These are phyloP conservation scores for Euphorbia schlechtendalii DNA, from an alignment of 441 rosid species.

Conservation along the genomic window DNA sequence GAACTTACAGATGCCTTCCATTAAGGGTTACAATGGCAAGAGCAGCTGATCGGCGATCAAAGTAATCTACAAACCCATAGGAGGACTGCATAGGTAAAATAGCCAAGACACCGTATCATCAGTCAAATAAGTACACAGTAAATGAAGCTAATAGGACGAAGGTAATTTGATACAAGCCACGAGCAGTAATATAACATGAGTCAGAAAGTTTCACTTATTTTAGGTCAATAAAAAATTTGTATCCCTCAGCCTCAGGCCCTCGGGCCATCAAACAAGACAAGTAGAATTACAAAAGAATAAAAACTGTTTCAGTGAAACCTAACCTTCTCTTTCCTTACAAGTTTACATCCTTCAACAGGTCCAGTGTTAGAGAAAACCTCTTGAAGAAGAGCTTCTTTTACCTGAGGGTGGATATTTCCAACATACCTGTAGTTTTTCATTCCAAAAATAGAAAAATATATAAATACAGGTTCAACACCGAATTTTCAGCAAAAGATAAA, in stretches of 20 bases:
- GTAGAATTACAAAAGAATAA: not conserved
- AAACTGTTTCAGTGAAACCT: not conserved
- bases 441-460: not conserved
- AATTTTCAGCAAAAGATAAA: not conserved
- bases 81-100: slow-evolving; percentile 49
- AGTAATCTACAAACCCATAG: slow-evolving; percentile 84
- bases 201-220: not conserved
- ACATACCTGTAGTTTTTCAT: slow-evolving; percentile 38
- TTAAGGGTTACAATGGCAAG: slow-evolving; percentile 63
- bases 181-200: not conserved
- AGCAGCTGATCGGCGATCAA: slow-evolving; percentile 68
- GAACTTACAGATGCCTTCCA: slow-evolving; percentile 74
- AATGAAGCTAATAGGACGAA: not conserved
- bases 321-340: slow-evolving; percentile 62
- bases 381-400: slow-evolving; percentile 53
- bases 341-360: slow-evolving; percentile 57
- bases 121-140: not conserved
- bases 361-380: slow-evolving; percentile 55
- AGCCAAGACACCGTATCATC: not conserved
- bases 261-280: not conserved
- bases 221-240: not conserved
- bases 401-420: slow-evolving; percentile 63
- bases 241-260: not conserved
- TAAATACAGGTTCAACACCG: not conserved
- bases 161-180: not conserved